Evolutionary conservation across 495 filamentous ascomycete genomes (phyloP), one percentile per base, ranked within the genome.

Genomic region (Penicillium psychrofluorescens): DNA sequence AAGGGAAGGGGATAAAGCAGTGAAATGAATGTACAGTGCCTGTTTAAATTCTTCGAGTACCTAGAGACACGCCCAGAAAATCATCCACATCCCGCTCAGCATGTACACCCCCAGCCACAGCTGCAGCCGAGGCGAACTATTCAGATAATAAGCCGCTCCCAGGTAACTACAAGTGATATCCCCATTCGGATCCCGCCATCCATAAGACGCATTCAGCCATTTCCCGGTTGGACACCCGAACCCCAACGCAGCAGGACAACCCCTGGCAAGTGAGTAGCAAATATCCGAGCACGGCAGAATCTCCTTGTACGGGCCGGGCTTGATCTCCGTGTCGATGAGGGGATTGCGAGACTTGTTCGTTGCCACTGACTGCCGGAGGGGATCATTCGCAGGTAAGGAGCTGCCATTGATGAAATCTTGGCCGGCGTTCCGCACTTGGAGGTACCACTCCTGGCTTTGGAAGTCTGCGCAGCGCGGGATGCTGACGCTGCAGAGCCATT

Each of bases 281-380:
- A 95, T 63, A 49, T 90, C 79, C 40, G 82, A 71, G 56, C 90
- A 95, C 0, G 92, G 92, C 30, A 95, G 69, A 27, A 97, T 55
- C 66, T 99, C 92, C 58, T 90, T 95, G 63, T 97, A 96, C 0
- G 92, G 91, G 0, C 94, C 92, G 0, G 92, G 92, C 39, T 72
- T 53, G 50, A 97, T 78, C 0, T 61, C 35, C 2, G 61, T 39
- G 55, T 96, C 90, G 50, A 97, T 95, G 30, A 73, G 51, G 4
- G 73, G 50, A 49, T 86, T 94, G 6, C 90, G 74, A 12, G 83
- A 85, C 11, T 56, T 54, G 33, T 72, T 82, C 33, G 56, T 61
- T 16, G 59, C 51, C 0, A 58, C 54, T 8, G 51, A 41, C 10
- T 59, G 40, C 4, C 55, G 51, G 8, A 76, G 53, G 0, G 64